Evolutionary conservation across 2,329 filamentous ascomycete species (phyloP), one percentile per base, ranked within the genome.

Genomic region (Hypoxylon sp.): DNA sequence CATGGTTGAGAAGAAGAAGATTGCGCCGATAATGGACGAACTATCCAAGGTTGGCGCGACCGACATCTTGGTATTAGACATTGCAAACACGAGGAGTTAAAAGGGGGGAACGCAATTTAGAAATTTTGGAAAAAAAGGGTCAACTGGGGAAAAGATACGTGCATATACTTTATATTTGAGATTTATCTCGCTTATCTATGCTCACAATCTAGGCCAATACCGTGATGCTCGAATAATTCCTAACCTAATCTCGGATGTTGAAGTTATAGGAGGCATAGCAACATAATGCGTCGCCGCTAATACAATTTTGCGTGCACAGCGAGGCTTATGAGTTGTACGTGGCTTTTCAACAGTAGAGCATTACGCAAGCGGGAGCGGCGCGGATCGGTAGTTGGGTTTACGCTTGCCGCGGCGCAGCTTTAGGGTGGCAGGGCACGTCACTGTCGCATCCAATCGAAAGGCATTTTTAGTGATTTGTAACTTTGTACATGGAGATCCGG

Each of bases 1-100:
- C 51, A 98, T 98, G 95, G 94, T 97, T 5, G 89, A 93, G 83
- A 92, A 93, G 82, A 95, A 93, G 82, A 86, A 87, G 74, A 91
- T 97, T 74, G 93, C 93, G 1, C 83, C 87, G 5, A 92, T 91
- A 36, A 97, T 97, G 94, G 94, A 97, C 78, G 86, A 92, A 72
- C 78, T 97, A 75, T 89, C 85, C 30, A 87, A 85, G 73, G 85
- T 91, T 26, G 93, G 93, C 2, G 94, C 93, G 1, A 88, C 89
- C 55, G 94, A 97, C 78, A 93, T 97, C 68, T 78, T 97, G 72
- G 92, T 97, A 20, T 83, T 94, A 56, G 90, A 92, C 76, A 93
- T 97, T 74, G 91, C 92, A 77, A 97, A 97, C 80, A 76, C 74
- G 30, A 71, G 76, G 36, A 72, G 71, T 49, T 75, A 67, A 44